Conservation (phyloP, 1,284 basidiomycete species). For the Rhodotorula mucilaginosa region DNA sequence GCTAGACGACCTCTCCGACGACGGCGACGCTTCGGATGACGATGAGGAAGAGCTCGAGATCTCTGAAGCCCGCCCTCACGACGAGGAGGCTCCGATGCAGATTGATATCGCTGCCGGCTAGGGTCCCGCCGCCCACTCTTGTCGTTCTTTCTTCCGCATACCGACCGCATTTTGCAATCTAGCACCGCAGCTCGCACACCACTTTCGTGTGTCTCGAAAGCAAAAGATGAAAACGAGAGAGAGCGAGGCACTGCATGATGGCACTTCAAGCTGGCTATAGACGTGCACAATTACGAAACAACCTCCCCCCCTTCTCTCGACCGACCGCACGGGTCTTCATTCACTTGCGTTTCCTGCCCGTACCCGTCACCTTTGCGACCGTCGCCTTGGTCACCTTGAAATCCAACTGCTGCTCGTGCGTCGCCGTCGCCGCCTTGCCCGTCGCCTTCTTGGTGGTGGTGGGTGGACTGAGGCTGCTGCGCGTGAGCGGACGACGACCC, state of each 20-base stretch:
- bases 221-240: neutral
- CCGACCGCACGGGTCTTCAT: neutral
- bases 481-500: neutral
- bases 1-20: conserved; percentile 6
- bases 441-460: neutral
- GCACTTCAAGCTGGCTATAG: neutral
- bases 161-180: neutral
- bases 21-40: neutral
- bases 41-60: conserved; percentile 1
- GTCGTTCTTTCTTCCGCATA: neutral
- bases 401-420: neutral
- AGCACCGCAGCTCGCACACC: neutral
- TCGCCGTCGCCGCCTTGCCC: neutral
- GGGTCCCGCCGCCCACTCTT: neutral
- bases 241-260: neutral
- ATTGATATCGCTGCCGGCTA: neutral
- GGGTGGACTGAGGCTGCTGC: neutral
- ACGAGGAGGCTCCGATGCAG: neutral
- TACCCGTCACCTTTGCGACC: conserved; percentile 13
- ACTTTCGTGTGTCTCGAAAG: neutral
- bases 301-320: neutral
- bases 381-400: conserved; percentile 15
- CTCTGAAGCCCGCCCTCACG: neutral
- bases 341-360: neutral
- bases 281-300: neutral